Evolutionary conservation across 1,139 yeast genomes (phyloP).

Genomic region (Kluyveromyces sp.): DNA sequence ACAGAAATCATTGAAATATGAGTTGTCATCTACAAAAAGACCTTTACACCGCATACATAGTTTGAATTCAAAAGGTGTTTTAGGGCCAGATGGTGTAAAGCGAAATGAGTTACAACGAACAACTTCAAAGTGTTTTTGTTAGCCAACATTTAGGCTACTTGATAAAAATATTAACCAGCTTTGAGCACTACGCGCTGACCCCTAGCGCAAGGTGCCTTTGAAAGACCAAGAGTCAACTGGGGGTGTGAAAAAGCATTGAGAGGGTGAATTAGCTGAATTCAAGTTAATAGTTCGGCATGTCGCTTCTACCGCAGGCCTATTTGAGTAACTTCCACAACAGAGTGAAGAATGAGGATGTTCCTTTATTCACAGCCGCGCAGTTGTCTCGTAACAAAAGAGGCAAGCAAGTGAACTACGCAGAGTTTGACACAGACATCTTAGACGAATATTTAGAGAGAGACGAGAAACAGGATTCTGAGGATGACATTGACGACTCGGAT

Average conservation of each 20-base stretch:
- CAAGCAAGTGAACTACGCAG: slow-evolving; percentile 75
- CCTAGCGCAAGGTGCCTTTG: no score
- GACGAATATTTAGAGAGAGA: slow-evolving; percentile 43
- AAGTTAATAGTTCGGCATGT: slow-evolving; percentile 1
- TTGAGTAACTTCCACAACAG: slow-evolving; percentile 65
- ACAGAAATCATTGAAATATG: neutral
- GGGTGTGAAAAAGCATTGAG: neutral
- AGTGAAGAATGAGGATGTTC: slow-evolving; percentile 56
- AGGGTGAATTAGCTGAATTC: neutral
- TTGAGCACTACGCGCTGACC: no score
- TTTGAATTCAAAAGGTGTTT: neutral
- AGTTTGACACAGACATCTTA: slow-evolving; percentile 64
- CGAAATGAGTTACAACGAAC: neutral
- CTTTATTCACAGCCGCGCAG: slow-evolving; percentile 65
- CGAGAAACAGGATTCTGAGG: slow-evolving; percentile 16
- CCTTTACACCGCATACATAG: neutral
- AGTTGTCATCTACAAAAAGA: neutral
- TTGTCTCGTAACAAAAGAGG: slow-evolving; percentile 78
- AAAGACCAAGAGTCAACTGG: no score
- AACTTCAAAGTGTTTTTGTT: no score
- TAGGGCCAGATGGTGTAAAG: neutral
- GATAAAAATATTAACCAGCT: no score
- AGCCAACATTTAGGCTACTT: no score
- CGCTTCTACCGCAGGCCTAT: slow-evolving; percentile 62
- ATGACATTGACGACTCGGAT: slow-evolving; percentile 16